A percentile compares a stretch with the other conserved stretches of the same genome.
These are phyloP conservation scores for Fusarium begoniae DNA, from an alignment of 2,329 filamentous ascomycete genomes.

Conservation along the genomic window DNA sequence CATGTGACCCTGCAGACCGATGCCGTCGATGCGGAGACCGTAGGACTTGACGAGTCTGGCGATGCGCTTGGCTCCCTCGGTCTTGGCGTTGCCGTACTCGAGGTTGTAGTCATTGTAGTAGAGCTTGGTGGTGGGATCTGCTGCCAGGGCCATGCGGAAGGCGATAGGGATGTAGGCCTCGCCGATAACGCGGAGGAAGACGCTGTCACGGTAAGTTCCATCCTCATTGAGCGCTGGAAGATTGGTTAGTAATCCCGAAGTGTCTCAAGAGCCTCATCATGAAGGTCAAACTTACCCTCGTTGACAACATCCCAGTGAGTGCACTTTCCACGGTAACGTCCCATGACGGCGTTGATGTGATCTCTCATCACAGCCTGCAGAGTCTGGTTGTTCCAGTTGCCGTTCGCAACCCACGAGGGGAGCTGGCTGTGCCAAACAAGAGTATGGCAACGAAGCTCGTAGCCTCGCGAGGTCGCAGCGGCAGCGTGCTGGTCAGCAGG, in stretches of 20 bases:
- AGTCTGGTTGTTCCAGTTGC: constrained; percentile 21
- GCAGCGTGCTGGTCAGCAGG: constrained; percentile 11
- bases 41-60: constrained; percentile 12
- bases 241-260: neutral
- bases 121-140: constrained; percentile 15
- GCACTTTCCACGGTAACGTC: constrained; percentile 16
- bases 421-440: constrained; percentile 20
- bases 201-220: constrained; percentile 14
- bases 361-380: constrained; percentile 10
- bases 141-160: constrained; percentile 15
- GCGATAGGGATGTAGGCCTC: constrained; percentile 20
- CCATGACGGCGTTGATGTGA: constrained; percentile 13
- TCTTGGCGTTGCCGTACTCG: constrained; percentile 9
- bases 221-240: constrained; percentile 8
- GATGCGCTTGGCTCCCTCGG: constrained; percentile 8
- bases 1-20: constrained; percentile 17
- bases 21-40: constrained; percentile 12
- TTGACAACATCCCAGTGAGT: constrained; percentile 24
- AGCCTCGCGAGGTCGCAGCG: neutral
- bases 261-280: neutral
- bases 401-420: constrained; percentile 4
- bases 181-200: constrained; percentile 8
- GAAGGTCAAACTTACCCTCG: neutral
- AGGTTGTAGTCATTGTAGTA: constrained; percentile 27
- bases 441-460: constrained; percentile 9